Evolutionary conservation across 192 early-diverging fungal species (phyloP), one percentile per base, ranked within the genome.

Genomic region (Ambispora gerdemannii): DNA sequence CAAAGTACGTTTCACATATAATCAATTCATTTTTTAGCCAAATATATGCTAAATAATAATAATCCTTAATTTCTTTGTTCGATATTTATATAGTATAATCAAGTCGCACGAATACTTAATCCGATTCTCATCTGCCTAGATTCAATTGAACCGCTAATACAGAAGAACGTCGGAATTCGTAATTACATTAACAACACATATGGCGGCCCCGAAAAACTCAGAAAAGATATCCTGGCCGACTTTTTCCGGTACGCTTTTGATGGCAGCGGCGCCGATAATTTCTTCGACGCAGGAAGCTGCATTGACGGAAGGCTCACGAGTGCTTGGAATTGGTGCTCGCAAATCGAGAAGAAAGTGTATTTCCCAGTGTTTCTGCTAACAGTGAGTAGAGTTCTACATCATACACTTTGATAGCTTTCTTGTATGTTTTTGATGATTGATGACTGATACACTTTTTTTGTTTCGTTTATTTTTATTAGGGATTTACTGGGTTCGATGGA

Each of bases 181-280:
- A 49, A 77, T 32, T 95, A 95, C 55, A 80, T 98, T 43, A 76
- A 91, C 15, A 68, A 74, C 17, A 80, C 84, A 17, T 96, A 92
- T 78, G 89, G 86, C 36, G 82, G 86, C 6, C 73, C 84, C 0
- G 87, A 86, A 28, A 63, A 76, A 15, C 79, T 89, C 24, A 84
- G 77, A 33, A 93, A 93, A 75, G 77, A 73, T 22, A 93, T 99
- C 49, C 76, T 95, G 72, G 86, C 84, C 0, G 96, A 99, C 66
- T 99, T 99, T 75, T 99, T 99, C 88, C 81, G 91, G 25, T 88
- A 90, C 66, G 97, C 91, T 0, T 99, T 99, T 80, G 96, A 99
- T 76, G 97, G 97, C 0, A 95, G 93, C 50, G 97, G 97, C 3
- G 93, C 93, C 0, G 89, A 92, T 75, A 92, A 91, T 76, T 92